phyloP scores from a whole-genome alignment of 2,329 filamentous ascomycete species.

The Onygenales sp. region DNA sequence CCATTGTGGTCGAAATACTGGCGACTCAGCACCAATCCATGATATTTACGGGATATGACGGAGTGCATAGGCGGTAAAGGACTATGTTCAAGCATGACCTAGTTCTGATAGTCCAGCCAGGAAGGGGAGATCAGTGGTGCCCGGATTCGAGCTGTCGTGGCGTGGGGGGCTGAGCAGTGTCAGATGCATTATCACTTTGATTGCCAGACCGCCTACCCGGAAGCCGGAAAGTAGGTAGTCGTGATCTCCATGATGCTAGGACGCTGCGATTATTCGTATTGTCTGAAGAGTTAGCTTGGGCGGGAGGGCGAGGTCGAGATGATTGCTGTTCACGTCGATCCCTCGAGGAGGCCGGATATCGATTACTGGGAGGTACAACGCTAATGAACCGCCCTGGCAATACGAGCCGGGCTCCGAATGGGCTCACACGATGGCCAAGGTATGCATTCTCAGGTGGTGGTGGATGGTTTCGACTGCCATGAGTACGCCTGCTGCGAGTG shows the following conservation, averaged over 20 bases:
- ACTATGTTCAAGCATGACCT: too few species aligned
- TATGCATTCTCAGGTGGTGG: conserved; percentile 27
- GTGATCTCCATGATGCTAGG: conserved; percentile 7
- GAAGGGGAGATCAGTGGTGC: not conserved
- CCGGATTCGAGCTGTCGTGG: conserved; percentile 12
- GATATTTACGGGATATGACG: not conserved
- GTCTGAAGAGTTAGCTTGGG: conserved; percentile 1
- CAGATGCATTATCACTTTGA: not conserved
- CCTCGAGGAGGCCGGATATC: conserved; percentile 14
- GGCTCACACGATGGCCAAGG: conserved; percentile 22
- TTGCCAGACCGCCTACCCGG: not conserved
- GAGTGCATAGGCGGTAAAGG: too few species aligned
- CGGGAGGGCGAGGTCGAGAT: not conserved
- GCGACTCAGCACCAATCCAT: not conserved
- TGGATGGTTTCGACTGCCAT: conserved; percentile 15
- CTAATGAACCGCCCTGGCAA: conserved; percentile 29
- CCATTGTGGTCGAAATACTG: too few species aligned
- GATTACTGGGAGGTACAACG: conserved; percentile 18
- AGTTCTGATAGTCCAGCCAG: not conserved
- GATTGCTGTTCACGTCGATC: conserved; percentile 11
- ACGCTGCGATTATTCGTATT: not conserved
- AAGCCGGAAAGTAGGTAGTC: conserved; percentile 5
- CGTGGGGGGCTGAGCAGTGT: conserved; percentile 3
- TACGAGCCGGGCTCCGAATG: conserved; percentile 25
- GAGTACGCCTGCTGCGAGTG: conserved; percentile 11